These are phyloP conservation scores for Penicillium mononematosum DNA, from an alignment of 495 filamentous ascomycete genomes.

Conservation along the genomic window DNA sequence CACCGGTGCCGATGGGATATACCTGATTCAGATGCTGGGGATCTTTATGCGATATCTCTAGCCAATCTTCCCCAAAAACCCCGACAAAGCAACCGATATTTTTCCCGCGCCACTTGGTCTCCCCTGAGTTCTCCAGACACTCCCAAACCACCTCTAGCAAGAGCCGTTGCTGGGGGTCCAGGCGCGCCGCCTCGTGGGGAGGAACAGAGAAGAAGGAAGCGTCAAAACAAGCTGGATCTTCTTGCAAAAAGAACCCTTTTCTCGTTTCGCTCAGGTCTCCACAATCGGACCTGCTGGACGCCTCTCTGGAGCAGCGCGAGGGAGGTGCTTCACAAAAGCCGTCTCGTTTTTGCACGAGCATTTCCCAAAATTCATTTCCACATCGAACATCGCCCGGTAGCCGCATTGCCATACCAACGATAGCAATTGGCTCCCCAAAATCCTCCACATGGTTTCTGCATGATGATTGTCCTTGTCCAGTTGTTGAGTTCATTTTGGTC, in stretches of 20 bases:
- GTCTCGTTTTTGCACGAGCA: slow-evolving; percentile 38
- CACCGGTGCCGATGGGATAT: slow-evolving; percentile 23
- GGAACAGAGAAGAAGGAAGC: slow-evolving; percentile 37
- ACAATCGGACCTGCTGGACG: slow-evolving; percentile 23
- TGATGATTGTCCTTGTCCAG: slow-evolving; percentile 11
- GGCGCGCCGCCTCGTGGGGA: slow-evolving; percentile 40
- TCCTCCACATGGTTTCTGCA: neutral
- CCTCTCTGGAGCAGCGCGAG: slow-evolving; percentile 38
- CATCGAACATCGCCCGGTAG: slow-evolving; percentile 42
- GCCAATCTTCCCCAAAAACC: slow-evolving; percentile 36
- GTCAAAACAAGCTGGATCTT: slow-evolving; percentile 36
- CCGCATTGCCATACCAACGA: slow-evolving; percentile 46
- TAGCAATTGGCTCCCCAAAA: slow-evolving; percentile 36
- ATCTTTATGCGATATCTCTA: slow-evolving; percentile 19
- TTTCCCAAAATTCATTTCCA: slow-evolving; percentile 38
- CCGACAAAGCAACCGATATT: slow-evolving; percentile 50
- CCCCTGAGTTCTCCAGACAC: slow-evolving; percentile 44
- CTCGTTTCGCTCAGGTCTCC: neutral
- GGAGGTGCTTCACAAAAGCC: slow-evolving; percentile 33
- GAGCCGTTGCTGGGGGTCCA: slow-evolving; percentile 59
- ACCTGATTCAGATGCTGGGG: slow-evolving; percentile 7
- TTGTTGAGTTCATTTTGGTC: slow-evolving; percentile 4
- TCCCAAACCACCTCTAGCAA: slow-evolving; percentile 52
- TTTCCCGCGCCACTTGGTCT: slow-evolving; percentile 41
- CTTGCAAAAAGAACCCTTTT: slow-evolving; percentile 46